These are phyloP conservation scores for Cercospora sojina DNA, from an alignment of 2,329 filamentous ascomycete species.

Conservation along the genomic window DNA sequence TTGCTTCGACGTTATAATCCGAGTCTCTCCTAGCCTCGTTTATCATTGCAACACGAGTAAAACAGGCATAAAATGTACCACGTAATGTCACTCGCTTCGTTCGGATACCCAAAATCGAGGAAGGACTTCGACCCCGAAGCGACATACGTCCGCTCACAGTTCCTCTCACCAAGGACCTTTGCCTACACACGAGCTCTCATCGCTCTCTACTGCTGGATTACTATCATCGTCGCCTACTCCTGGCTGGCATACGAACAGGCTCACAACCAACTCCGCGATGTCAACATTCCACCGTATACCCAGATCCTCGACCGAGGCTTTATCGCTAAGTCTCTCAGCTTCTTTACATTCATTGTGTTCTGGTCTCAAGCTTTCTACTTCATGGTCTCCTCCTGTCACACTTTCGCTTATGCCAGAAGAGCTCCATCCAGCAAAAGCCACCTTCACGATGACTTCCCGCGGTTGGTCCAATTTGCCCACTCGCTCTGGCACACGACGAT, in stretches of 20 bases:
- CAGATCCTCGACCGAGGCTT: conserved; percentile 12
- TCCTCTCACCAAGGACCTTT: conserved; percentile 9
- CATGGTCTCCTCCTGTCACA: conserved; percentile 18
- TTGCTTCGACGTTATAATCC: not conserved
- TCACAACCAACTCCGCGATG: conserved; percentile 8
- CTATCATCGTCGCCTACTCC: conserved; percentile 20
- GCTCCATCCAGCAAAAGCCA: not conserved
- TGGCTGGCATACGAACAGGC: conserved; percentile 17
- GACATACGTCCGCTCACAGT: conserved; percentile 16
- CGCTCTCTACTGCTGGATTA: conserved; percentile 21
- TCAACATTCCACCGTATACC: conserved; percentile 16
- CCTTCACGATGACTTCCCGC: conserved; percentile 12
- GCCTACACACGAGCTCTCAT: conserved; percentile 14
- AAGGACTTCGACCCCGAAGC: conserved; percentile 11
- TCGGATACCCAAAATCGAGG: not conserved
- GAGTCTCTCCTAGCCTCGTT: not conserved
- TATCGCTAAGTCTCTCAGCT: conserved; percentile 22
- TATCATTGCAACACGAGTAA: not conserved
- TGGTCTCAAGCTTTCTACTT: conserved; percentile 23
- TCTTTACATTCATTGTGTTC: conserved; percentile 22
- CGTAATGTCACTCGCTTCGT: not conserved
- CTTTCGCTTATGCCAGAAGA: conserved; percentile 12
- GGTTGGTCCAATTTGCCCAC: conserved; percentile 8
- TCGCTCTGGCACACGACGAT: conserved; percentile 15
- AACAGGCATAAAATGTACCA: conserved; percentile 9